Base-by-base conservation (phyloP, 139 green algal species). In the Chlorella sp. region DNA sequence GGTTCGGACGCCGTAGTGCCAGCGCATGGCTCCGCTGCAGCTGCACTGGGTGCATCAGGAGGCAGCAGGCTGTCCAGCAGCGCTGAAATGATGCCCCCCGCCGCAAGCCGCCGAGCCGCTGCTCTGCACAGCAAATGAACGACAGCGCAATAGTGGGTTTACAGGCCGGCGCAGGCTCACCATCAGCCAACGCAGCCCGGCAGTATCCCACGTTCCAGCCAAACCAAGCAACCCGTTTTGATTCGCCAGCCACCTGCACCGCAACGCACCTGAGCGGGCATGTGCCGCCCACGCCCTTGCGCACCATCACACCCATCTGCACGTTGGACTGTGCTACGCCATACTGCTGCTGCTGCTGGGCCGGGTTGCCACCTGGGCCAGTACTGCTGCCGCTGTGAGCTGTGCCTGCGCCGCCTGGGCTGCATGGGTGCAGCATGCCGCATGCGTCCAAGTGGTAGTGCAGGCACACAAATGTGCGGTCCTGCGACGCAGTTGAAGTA, bases 231-330 rank as follows among this genome's bases (percentile, higher is more conserved):
- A 22, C 6, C n/a, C 3, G 14, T 28, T 11, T 7, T 11, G 14
- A 60, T 11, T 60, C 14, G 13, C 51, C 51, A 24, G 14, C 14
- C 51, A 24, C 13, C 51, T 60, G 51, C 14, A 3, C 14, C 20
- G 26, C 60, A n/a, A 38, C 44, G 13, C 46, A 62, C 73, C 77
- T 85, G 40, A 91, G 87, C 16, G 91, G 82, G 69, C 87, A 95
- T 2, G 92, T 95, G 76, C 92, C 92, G 48, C 90, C 92, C 2
- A 95, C 86, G 5, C 92, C 92, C 87, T 94, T 95, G 3, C 86
- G 77, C 1, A 94, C 65, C 41, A 85, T 82, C 58, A 92, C 26
- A 5, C 73, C 76, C 3, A 92, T n/a, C 77, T 93, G 90, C 64
- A 93, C 76, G 46, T 89, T 91, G 67, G 68, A 84, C 6, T 41